Base-by-base conservation (phyloP, 2,329 filamentous ascomycete species). In the Fusarium longipes region DNA sequence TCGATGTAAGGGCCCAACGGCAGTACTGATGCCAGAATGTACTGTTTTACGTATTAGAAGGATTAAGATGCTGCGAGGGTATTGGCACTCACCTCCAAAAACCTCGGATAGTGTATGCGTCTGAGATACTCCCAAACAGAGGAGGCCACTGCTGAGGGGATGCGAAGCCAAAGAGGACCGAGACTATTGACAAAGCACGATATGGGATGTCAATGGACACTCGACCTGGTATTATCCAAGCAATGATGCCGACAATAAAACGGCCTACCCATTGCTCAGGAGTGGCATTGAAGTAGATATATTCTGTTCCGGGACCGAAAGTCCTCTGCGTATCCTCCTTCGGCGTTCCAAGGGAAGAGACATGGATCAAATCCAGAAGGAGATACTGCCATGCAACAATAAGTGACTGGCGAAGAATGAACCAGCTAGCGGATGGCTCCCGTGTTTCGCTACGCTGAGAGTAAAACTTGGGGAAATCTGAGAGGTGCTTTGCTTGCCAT, bases 11-110 rank as follows among this genome's bases (percentile, higher is more conserved):
- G 12, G 43, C 8, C 43, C 43, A 22, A 9, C 43, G 43, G 14
- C 18, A 45, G 15, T 14, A 45, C 18, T 20, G 20, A 6, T 45
- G 43, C 18, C 43, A 45, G 7, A 45, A 47, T 14, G 27, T 47
- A 3, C 43, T 47, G 14, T 6, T 0, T 24, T 22, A n/a, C n/a
- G 18, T 39, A 14, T 5, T 9, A 24, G 20, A 39, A 39, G 17
- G 8, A 17, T 4, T 39, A 0, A 14, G n/a, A n/a, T 11, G 17
- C 4, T 2, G 7, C 9, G 2, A 14, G 27, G 9, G 20, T 2
- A 20, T 2, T 14, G 2, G 6, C 12, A 39, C 43, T 47, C 14
- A 32, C 43, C 43, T 22, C 18, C 43, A 32, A 2, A 32, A 47
- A 1, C 43, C 18, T 14, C 15, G 3, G 9, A 47, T 47, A 3